Evolutionary conservation across 176 grass and related monocot genomes (phyloP).

Genomic region (Echinochloa phyllopogon): DNA sequence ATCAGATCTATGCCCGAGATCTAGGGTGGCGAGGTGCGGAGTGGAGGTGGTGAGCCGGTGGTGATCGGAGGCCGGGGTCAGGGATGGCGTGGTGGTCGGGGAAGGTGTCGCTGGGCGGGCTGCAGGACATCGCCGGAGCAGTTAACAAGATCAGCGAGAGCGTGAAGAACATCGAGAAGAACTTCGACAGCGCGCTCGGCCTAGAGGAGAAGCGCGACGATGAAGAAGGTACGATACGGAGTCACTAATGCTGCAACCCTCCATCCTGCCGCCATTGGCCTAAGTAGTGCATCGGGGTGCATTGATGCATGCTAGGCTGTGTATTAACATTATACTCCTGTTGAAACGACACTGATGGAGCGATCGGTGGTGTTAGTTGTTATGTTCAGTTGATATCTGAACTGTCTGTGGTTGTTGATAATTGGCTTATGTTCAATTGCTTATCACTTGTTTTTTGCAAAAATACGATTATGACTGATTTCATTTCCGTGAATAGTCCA

Average conservation of each 20-base stretch:
- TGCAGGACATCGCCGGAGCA: slow-evolving; percentile 97
- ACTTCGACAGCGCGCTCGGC: slow-evolving; percentile 93
- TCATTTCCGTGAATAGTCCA: not conserved
- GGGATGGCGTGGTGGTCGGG: slow-evolving; percentile 94
- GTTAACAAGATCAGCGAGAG: slow-evolving; percentile 98
- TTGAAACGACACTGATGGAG: not conserved
- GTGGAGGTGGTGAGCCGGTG: slow-evolving; percentile 10
- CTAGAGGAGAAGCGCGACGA: slow-evolving; percentile 85
- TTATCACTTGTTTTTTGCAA: not conserved
- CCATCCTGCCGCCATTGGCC: not conserved
- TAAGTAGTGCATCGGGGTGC: not conserved
- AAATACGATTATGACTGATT: not conserved
- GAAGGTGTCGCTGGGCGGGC: slow-evolving; percentile 81
- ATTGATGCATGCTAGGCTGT: slow-evolving; percentile 1
- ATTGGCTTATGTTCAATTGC: not conserved
- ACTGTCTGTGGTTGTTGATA: not conserved
- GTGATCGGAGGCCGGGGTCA: slow-evolving; percentile 20
- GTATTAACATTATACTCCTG: not conserved
- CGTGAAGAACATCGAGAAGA: slow-evolving; percentile 99
- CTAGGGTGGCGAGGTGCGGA: slow-evolving; percentile 20
- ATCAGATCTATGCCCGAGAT: slow-evolving; percentile 70
- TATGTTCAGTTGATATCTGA: not conserved
- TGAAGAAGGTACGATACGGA: slow-evolving; percentile 61
- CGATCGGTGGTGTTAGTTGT: not conserved
- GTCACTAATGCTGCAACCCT: not conserved